phyloP scores from a whole-genome alignment of 306 rosid genomes.

The Oxytropis ochrocephala region DNA sequence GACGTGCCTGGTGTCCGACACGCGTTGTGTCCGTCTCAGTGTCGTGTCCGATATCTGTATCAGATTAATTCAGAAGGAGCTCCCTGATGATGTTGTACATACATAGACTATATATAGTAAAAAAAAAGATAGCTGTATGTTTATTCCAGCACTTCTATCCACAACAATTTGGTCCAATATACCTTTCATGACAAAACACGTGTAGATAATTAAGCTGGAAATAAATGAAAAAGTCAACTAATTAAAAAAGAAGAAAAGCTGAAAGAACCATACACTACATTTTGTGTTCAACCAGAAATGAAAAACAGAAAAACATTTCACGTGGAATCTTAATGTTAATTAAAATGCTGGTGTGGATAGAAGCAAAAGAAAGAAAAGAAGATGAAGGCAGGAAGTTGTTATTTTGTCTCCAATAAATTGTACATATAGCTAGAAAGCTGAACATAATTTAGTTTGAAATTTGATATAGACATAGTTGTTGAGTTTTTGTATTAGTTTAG shows the following conservation, averaged over 20 bases:
- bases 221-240: constrained; percentile 14
- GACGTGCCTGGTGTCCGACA: too few relatives aligned
- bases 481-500: background rate
- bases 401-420: constrained; percentile 9
- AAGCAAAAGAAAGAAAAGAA: constrained; percentile 18
- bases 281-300: background rate
- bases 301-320: constrained; percentile 9
- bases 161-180: too few relatives aligned
- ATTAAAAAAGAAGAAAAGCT: constrained; percentile 2
- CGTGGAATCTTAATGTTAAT: constrained; percentile 11
- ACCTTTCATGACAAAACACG: background rate
- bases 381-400: background rate
- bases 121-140: background rate
- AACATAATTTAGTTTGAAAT: constrained; percentile 21
- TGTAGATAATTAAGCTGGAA: background rate
- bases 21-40: too few relatives aligned
- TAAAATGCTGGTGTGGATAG: constrained; percentile 5
- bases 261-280: background rate
- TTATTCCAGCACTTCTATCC: too few relatives aligned
- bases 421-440: constrained; percentile 5
- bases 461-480: constrained; percentile 25
- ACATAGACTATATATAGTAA: constrained; percentile 2
- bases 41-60: too few relatives aligned
- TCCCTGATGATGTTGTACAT: constrained; percentile 25
- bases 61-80: constrained; percentile 12